These are phyloP conservation scores for Furcasterigmium sp. DNA, from an alignment of 2,329 filamentous ascomycete genomes.

Conservation along the genomic window DNA sequence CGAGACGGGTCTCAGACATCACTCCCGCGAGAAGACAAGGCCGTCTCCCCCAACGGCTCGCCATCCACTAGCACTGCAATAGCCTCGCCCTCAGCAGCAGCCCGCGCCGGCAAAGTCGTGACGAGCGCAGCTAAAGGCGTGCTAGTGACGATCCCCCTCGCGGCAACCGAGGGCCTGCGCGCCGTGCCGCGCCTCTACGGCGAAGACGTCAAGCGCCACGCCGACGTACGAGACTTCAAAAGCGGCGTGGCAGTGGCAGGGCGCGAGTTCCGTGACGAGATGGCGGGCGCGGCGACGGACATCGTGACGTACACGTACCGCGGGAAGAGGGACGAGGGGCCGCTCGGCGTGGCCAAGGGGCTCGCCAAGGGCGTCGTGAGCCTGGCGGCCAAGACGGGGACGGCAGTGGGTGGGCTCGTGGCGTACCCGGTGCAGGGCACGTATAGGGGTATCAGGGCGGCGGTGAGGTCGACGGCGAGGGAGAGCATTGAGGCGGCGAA, in stretches of 20 bases:
- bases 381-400: constrained; percentile 10
- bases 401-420: constrained; percentile 9
- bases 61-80: too few species aligned
- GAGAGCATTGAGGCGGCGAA: constrained; percentile 9
- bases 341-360: constrained; percentile 10
- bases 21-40: constrained; percentile 1
- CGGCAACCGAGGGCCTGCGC: constrained; percentile 12
- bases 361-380: constrained; percentile 10
- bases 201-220: constrained; percentile 9
- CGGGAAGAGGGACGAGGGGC: constrained; percentile 9
- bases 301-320: constrained; percentile 11
- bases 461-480: constrained; percentile 5
- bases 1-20: too few species aligned
- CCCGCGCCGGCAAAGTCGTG: not conserved
- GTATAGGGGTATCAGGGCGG: constrained; percentile 8
- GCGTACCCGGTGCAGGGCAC: constrained; percentile 12
- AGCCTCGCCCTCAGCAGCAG: not conserved
- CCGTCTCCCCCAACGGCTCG: not conserved
- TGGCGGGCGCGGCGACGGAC: constrained; percentile 9
- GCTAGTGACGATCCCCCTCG: constrained; percentile 11
- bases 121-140: not conserved
- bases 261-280: constrained; percentile 8
- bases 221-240: constrained; percentile 8
- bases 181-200: constrained; percentile 13
- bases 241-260: constrained; percentile 12